A percentile compares a stretch with the other conserved stretches of the same genome.
Evolutionary conservation across 176 grass and related monocot genomes (phyloP).

Genomic region (Carex parvula): DNA sequence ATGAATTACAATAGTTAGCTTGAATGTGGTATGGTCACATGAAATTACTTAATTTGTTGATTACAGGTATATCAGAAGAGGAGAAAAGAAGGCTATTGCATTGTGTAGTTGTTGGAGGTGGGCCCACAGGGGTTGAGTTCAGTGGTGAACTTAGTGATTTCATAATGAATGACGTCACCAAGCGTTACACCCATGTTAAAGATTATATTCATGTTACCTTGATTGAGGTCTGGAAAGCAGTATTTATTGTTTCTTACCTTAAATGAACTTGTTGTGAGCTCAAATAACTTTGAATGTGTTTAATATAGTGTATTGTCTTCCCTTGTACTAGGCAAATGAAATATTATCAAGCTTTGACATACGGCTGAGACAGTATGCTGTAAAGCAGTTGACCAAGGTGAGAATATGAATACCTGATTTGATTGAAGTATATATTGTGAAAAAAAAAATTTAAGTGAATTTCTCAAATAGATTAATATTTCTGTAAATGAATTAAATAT

Average conservation of each 20-base stretch:
- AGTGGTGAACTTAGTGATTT: slow-evolving; percentile 99
- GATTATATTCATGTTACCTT: slow-evolving; percentile 90
- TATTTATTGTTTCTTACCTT: slow-evolving; percentile 17
- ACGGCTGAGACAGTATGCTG: slow-evolving; percentile 89
- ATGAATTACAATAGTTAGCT: background rate
- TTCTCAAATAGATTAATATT: slow-evolving; percentile 7
- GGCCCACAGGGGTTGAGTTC: slow-evolving; percentile 96
- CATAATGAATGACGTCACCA: slow-evolving; percentile 78
- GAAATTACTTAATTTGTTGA: background rate
- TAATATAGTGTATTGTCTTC: slow-evolving; percentile 18
- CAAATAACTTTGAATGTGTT: background rate
- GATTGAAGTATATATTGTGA: background rate
- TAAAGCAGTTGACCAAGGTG: slow-evolving; percentile 83
- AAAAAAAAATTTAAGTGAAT: background rate
- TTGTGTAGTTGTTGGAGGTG: slow-evolving; percentile 96
- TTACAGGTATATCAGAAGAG: slow-evolving; percentile 62
- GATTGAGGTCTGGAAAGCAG: slow-evolving; percentile 66
- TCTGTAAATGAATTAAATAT: slow-evolving; percentile 1
- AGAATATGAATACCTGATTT: background rate
- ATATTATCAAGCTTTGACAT: slow-evolving; percentile 94
- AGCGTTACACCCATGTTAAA: slow-evolving; percentile 91
- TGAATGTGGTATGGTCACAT: background rate
- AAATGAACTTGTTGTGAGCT: background rate
- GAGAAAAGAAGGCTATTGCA: slow-evolving; percentile 86
- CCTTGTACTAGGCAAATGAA: slow-evolving; percentile 76